Evolutionary conservation across 805 yeast genomes (phyloP), one percentile per base, ranked within the genome.

Genomic region (Myxozyma kluyveri): DNA sequence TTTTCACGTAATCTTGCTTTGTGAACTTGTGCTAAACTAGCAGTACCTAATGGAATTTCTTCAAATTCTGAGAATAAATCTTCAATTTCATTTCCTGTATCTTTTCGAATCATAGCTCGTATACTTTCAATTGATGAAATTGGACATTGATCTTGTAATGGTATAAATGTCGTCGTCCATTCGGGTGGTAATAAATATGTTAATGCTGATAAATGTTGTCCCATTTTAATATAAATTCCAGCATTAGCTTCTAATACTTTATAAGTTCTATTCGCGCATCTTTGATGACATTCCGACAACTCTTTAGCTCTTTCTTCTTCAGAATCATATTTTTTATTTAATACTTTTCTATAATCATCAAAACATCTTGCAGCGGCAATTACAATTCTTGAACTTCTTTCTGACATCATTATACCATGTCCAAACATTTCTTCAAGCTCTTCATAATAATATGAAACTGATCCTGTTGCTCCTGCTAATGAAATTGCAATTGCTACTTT

Each of bases 11-110:
- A 65, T 1, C 68, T 76, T 0, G 95, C 99, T 22, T 74, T 71
- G 69, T 93, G 98, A 3, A 93, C 99, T 65, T 93, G 99, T 0
- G 99, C 99, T 59, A 93, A 74, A 0, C 96, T 88, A 0, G 99
- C 99, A 3, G 88, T 95, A 1, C 99, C 99, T 38, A 93, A 82
- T 0, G 99, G 99, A 7, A 66, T 68, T 0, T 78, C 75, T 53
- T 84, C 78, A 63, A 93, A 87, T 36, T 76, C 80, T 7, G 71
- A 67, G 67, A 93, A 93, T 38, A 81, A 60, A 0, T 86, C 93
- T 18, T 75, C 77, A 12, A 91, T 65, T 1, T 72, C 54, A 12
- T 65, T 61, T 1, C 89, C 89, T 57, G 86, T 71, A 66, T 93
- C 99, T 1, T 67, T 64, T 42, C 65, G 62, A 61, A 93, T 82